Evolutionary conservation across 73 alveolate species (phyloP).

Genomic region (Breviolum minutum): DNA sequence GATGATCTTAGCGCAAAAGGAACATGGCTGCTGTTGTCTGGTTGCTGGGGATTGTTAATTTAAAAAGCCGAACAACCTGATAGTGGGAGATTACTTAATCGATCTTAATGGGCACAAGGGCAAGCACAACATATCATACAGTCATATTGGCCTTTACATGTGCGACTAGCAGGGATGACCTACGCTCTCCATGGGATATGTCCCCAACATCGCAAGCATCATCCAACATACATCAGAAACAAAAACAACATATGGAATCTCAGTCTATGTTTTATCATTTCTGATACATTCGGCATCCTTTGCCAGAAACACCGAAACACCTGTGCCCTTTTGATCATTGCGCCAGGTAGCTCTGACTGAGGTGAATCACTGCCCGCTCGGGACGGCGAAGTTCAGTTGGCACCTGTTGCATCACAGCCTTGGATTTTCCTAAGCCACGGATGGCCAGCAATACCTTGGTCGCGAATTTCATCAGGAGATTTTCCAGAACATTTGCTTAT

Average conservation of each 20-base stretch:
- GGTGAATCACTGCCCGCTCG: conserved; percentile 69
- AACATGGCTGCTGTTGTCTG: too few species aligned
- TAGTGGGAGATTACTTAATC: too few species aligned
- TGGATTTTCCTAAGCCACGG: conserved; percentile 80
- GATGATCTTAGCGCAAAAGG: background rate
- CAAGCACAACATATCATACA: too few species aligned
- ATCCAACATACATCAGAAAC: too few species aligned
- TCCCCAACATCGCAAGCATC: too few species aligned
- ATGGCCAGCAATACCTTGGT: conserved; percentile 71
- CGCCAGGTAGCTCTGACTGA: conserved; percentile 19
- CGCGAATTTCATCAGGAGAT: background rate
- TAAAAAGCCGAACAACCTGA: too few species aligned
- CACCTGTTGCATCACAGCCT: conserved; percentile 64
- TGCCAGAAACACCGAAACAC: background rate
- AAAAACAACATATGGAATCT: background rate
- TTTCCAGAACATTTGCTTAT: too few species aligned
- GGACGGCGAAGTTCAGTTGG: conserved; percentile 48
- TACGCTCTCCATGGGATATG: too few species aligned
- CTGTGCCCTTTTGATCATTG: background rate
- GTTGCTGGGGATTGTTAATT: too few species aligned
- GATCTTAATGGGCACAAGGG: too few species aligned
- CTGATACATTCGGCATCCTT: background rate
- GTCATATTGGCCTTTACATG: too few species aligned
- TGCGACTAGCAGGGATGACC: too few species aligned
- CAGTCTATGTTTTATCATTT: background rate